Base-by-base conservation (phyloP, 352 stramenopile genomes). In the Thalassiosira oceanica region DNA sequence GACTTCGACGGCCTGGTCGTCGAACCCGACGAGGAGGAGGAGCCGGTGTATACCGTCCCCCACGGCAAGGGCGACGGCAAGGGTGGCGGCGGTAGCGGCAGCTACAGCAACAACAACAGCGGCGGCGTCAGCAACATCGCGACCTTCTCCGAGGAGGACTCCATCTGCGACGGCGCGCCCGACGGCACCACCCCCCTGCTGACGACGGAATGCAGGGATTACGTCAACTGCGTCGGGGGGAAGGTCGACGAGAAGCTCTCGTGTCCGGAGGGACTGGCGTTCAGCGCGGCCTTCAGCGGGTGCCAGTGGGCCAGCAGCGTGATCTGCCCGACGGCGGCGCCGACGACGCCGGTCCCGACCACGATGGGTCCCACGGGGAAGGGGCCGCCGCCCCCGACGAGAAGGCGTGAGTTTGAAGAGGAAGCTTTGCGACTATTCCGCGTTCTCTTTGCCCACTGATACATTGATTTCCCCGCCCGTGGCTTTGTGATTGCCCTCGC, bases 201-300 rank as follows among this genome's bases (percentile, higher is more conserved):
- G 13, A 44, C 48, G n/a, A 56, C 48, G 20, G 8, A n/a, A 3
- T 74, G 63, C 46, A 67, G 52, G 48, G 37, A 66, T 13, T 74
- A 67, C 37, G 63, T 61, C 29, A 27, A 49, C 5, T 74, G 63
- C 18, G 33, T 36, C 16, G 42, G 61, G 33, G 63, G 53, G 8
- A 8, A 33, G 27, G 21, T 51, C 1, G 54, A 45, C 5, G n/a
- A 36, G 20, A 41, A 56, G 20, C 28, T 56, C 16, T 28, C 43
- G 1, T 74, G 63, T 20, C 13, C 11, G 7, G n/a, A 18, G 10
- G 31, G 27, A 1, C 21, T 57, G 1, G 53, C 55, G 13, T 74
- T 74, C 5, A 54, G 66, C 16, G 1, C 0, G 3, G 18, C 2
- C 2, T 43, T 23, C 35, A 35, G 26, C 26, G 23, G 24, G 27